phyloP scores from a whole-genome alignment of 345 rosid genomes.

The Populus nigra region DNA sequence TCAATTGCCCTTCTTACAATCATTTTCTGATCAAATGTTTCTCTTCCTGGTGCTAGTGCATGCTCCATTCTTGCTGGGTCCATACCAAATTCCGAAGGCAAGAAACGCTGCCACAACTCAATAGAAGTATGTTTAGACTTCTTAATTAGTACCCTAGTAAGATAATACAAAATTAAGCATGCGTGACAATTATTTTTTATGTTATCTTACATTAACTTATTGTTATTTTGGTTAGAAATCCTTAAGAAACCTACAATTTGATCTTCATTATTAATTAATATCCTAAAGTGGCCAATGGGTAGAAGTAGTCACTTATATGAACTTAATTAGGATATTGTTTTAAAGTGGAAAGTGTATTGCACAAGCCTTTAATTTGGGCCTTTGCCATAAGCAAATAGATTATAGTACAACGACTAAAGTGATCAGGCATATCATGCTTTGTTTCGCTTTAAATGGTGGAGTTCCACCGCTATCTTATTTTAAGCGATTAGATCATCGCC shows the following conservation, averaged over 20 bases:
- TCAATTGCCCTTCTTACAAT: conserved; percentile 68
- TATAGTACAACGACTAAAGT: background rate
- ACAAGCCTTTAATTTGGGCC: background rate
- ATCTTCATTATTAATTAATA: no score
- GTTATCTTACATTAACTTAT: background rate
- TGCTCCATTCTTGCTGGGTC: conserved; percentile 72
- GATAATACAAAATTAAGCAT: background rate
- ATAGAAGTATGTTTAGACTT: background rate
- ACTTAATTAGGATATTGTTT: no score
- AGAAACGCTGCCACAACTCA: conserved; percentile 45
- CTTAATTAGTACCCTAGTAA: background rate
- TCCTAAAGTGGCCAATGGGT: no score
- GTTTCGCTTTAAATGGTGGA: background rate
- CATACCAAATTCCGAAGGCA: conserved; percentile 91
- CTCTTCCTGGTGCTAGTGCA: conserved; percentile 79
- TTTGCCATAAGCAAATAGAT: background rate
- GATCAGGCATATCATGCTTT: background rate
- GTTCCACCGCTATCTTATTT: no score
- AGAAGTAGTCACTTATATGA: no score
- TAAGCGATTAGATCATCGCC: background rate
- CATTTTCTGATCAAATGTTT: conserved; percentile 79
- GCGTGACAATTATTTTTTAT: background rate
- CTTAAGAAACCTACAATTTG: background rate
- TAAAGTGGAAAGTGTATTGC: no score
- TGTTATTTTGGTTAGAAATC: background rate